These are phyloP conservation scores for Boletellus ananiceps DNA, from an alignment of 768 basidiomycete species.

Conservation along the genomic window DNA sequence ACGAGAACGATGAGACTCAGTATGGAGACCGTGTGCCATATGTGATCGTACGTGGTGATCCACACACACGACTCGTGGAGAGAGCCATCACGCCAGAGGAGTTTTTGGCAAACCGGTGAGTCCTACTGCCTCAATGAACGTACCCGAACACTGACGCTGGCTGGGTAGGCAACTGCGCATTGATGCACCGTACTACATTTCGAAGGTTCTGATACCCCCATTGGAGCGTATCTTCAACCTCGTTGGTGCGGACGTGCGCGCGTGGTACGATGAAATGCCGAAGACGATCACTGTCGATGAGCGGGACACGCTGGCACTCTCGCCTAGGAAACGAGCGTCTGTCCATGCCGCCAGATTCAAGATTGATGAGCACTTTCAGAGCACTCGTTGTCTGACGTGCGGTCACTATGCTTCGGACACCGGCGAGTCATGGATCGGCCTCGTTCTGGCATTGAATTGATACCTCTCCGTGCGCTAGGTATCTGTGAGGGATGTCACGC, in stretches of 20 bases:
- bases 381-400: constrained; percentile 67
- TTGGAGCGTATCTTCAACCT: constrained; percentile 88
- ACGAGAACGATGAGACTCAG: constrained; percentile 80
- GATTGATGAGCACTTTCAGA: constrained; percentile 75
- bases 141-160: not conserved
- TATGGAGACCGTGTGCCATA: constrained; percentile 95
- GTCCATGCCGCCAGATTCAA: constrained; percentile 38
- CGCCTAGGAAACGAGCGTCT: constrained; percentile 34
- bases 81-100: constrained; percentile 71
- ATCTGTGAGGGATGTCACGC: constrained; percentile 62
- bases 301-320: constrained; percentile 31
- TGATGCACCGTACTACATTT: constrained; percentile 90
- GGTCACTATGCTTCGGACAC: constrained; percentile 51
- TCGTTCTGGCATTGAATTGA: too few species aligned
- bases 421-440: constrained; percentile 15
- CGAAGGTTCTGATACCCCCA: constrained; percentile 80
- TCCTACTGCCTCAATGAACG: not conserved
- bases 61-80: constrained; percentile 64
- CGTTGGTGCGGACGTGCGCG: constrained; percentile 78
- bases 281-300: constrained; percentile 42
- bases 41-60: constrained; percentile 67
- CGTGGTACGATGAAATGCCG: constrained; percentile 90
- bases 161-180: constrained; percentile 57
- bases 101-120: constrained; percentile 59
- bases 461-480: constrained; percentile 30